Base-by-base conservation (phyloP, 768 basidiomycete species). In the Termitomyces sp. region DNA sequence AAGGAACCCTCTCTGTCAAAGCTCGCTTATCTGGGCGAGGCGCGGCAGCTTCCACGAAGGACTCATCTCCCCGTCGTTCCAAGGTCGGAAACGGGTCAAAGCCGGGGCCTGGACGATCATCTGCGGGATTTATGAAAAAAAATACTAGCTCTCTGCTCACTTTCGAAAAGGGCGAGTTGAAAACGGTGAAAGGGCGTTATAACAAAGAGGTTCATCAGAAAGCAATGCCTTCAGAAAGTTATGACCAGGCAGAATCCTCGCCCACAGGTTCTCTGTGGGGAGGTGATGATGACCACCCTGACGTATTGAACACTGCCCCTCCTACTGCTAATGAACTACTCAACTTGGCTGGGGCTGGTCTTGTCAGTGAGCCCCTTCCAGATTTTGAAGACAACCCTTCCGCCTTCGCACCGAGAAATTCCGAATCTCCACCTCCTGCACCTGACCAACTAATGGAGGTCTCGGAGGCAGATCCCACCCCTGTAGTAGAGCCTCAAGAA, bases 141-240 rank as follows among this genome's bases (percentile, higher is more conserved):
- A 75, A 68, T 44, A 74, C 70, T 29, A 82, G 78, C 54, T 85
- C 85, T 15, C 66, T 85, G 12, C 69, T 86, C 50, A 83, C 78
- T 6, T 75, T 72, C 18, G 67, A 76, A 7, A 85, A 82, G 62
- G 83, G 84, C 31, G 60, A 65, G 11, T 61, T 83, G 29, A 80
- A 77, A 58, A 79, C 75, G 5, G 66, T 82, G 54, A 82, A 79
- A 61, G 79, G 79, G 11, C 77, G 68, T 29, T 76, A 74, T 54
- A 52, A 56, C 29, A 59, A 50, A 32, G 56, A 57, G 35, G 16
- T 18, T 11, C 15, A 31, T 9, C 32, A 52, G 16, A 29, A 31
- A 11, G 32, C 12, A 13, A 5, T 39, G 13, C 25, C 7, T 15
- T 38, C 35, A 38, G 44, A 50, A 45, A 45, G 35, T 15, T 32